Evolutionary conservation across 345 rosid species (phyloP).

Genomic region (Isatis tinctoria): DNA sequence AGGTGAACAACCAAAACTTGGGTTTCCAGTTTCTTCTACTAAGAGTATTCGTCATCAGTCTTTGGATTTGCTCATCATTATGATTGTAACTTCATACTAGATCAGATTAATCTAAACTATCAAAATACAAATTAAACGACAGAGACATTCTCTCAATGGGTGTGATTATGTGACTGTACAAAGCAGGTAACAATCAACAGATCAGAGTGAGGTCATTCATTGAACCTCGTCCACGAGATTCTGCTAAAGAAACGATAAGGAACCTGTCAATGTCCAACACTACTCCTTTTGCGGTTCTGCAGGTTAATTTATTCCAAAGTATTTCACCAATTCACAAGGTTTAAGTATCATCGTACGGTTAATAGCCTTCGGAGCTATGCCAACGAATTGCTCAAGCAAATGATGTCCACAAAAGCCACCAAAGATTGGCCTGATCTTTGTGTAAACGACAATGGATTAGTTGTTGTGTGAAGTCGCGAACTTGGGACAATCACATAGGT

Average conservation of each 20-base stretch:
- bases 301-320: not conserved
- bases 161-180: not conserved
- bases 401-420: too few relatives aligned
- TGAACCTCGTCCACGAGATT: not conserved
- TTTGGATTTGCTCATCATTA: too few relatives aligned
- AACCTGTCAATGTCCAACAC: too few relatives aligned
- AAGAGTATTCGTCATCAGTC: constrained; percentile 2
- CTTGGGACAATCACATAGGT: not conserved
- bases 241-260: not conserved
- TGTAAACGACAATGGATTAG: not conserved
- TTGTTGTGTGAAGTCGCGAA: not conserved
- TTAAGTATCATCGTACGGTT: not conserved
- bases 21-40: not conserved
- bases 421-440: not conserved
- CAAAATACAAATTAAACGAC: too few relatives aligned
- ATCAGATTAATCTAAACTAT: not conserved
- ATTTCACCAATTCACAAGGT: not conserved
- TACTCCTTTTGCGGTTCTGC: too few relatives aligned
- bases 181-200: not conserved
- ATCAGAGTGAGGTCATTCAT: not conserved
- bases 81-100: not conserved
- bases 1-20: not conserved
- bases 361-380: too few relatives aligned
- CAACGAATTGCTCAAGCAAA: too few relatives aligned
- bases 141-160: too few relatives aligned